Percentiles rank a stretch among this genome's conserved stretches.
Evolutionary conservation across 1,139 yeast species (phyloP).

Genomic region (Candida anutae): DNA sequence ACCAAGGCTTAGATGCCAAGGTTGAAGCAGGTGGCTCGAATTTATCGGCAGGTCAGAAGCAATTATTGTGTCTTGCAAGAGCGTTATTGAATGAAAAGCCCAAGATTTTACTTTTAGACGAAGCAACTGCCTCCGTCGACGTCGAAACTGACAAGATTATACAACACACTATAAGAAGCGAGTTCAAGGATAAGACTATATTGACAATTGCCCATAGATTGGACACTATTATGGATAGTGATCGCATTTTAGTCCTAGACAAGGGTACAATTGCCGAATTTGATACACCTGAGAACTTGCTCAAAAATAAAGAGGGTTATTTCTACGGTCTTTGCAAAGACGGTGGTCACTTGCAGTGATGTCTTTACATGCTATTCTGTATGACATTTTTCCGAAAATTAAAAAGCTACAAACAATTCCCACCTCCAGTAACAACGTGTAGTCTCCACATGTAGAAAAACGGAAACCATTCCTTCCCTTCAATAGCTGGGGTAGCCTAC

Average conservation of each 20-base stretch:
- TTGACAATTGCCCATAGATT: conserved; percentile 20
- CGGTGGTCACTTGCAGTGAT: conserved; percentile 13
- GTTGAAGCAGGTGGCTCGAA: conserved; percentile 14
- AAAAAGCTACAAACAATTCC: too few relatives aligned
- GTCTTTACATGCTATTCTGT: too few relatives aligned
- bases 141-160: conserved; percentile 20
- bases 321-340: conserved; percentile 16
- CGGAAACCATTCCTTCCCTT: too few relatives aligned
- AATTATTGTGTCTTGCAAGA: conserved; percentile 15
- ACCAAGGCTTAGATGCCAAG: conserved; percentile 11
- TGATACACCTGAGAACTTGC: conserved; percentile 13
- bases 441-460: too few relatives aligned
- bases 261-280: conserved; percentile 16
- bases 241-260: conserved; percentile 17
- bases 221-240: conserved; percentile 20
- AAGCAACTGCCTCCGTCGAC: conserved; percentile 21
- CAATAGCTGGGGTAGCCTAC: too few relatives aligned
- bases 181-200: conserved; percentile 17
- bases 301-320: conserved; percentile 10
- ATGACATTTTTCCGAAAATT: too few relatives aligned
- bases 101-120: conserved; percentile 18
- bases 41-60: conserved; percentile 17
- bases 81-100: conserved; percentile 13
- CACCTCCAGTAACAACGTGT: too few relatives aligned
- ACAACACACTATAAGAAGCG: conserved; percentile 17